Base-by-base conservation (phyloP, 2,329 filamentous ascomycete species). In the Epichloe baconii region DNA sequence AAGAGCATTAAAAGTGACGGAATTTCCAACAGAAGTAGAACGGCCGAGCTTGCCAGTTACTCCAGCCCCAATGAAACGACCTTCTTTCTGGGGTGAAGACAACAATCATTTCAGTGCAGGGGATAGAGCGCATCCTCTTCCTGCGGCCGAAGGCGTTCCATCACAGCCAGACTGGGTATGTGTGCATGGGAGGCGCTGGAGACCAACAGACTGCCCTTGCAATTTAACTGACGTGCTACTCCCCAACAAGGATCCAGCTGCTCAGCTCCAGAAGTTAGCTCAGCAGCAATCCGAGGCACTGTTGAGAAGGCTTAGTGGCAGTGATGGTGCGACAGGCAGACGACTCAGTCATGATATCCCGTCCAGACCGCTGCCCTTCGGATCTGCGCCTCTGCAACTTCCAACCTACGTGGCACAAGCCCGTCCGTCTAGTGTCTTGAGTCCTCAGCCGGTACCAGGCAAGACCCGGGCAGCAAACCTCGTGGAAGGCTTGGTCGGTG, bases 131-230 rank as follows among this genome's bases (percentile, higher is more conserved):
- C 76, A 75, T 55, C 73, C 76, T 61, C 73, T 95, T 58, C 88
- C 88, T 55, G 73, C 74, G 57, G 89, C 90, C 47, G 80, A 87
- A 64, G 90, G 88, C 48, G 89, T 95, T 56, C 89, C 90, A 55
- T 76, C 80, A 66, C 90, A 95, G 76, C 78, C 80, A 64, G 88
- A 95, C 68, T 96, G 91, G 91, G 89, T 95, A 88, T 85, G 88
- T 88, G 76, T 76, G 69, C 76, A 78, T 63, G 75, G 75, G 55
- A 66, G 64, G 55, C 60, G 62, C 57, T 79, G 74, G 70, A 64
- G 59, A 54, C 71, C 71, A 55, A 65, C 68, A 61, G 75, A 77
- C 66, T 79, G 75, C 67, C 69, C 72, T 59, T 80, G 76, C 67
- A 69, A 74, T 58, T 63, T 77, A 62, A 69, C 76, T 79, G 78